A percentile compares a stretch with the other conserved stretches of the same genome.
Evolutionary conservation across 139 green algal species (phyloP).

Genomic region (Micromonas commoda): DNA sequence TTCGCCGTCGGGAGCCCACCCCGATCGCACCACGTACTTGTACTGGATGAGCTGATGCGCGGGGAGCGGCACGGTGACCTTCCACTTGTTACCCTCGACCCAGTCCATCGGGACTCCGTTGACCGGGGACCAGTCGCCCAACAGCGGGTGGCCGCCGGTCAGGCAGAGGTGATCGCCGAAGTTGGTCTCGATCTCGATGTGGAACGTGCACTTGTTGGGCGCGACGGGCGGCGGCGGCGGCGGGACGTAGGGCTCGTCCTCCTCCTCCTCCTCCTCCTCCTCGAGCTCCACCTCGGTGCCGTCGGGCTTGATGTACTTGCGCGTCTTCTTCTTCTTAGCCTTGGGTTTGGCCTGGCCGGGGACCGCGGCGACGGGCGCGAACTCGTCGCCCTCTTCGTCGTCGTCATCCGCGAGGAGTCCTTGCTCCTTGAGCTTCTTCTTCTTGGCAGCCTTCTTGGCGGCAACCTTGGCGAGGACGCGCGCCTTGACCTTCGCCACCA

Average conservation of each 20-base stretch:
- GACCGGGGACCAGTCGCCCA: conserved; percentile 3
- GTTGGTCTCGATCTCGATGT: neutral
- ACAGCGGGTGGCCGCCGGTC: neutral
- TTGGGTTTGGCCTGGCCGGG: too few species aligned
- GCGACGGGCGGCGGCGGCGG: too few species aligned
- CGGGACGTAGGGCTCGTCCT: neutral
- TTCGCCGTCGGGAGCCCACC: neutral
- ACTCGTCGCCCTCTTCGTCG: too few species aligned
- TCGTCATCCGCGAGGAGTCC: too few species aligned
- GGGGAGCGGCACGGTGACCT: neutral
- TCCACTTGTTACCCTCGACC: conserved; percentile 12
- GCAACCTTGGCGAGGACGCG: neutral
- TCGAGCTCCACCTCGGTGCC: neutral
- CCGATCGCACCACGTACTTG: conserved; percentile 26
- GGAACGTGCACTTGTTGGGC: neutral
- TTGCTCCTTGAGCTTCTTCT: neutral
- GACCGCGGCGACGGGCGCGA: too few species aligned
- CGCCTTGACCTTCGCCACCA: too few species aligned
- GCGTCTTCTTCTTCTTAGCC: neutral
- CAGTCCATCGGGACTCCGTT: conserved; percentile 22
- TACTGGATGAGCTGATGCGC: neutral
- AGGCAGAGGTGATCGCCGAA: conserved; percentile 14
- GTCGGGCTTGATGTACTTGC: neutral
- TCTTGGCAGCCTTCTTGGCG: neutral
- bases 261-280: neutral